These are phyloP conservation scores for Chaetoceros tenuissimus DNA, from an alignment of 108 stramenopile species.

Conservation along the genomic window DNA sequence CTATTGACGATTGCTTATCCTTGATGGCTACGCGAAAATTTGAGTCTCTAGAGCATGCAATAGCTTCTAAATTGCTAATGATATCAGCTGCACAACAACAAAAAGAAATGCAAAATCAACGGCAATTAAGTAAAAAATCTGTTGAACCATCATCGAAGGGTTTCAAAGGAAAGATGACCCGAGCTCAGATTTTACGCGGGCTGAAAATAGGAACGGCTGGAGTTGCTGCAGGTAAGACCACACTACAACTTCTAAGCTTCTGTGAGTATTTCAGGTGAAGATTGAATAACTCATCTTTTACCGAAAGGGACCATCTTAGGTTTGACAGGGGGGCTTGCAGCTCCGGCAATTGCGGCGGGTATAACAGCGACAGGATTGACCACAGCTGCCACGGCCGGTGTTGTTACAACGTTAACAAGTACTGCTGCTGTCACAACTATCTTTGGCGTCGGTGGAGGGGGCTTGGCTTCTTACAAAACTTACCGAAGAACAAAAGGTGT, in stretches of 20 bases:
- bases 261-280: background rate
- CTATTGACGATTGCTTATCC: constrained; percentile 18
- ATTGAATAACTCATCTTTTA: background rate
- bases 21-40: constrained; percentile 67
- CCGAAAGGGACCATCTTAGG: constrained; percentile 71
- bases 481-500: constrained; percentile 68
- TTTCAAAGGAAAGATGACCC: constrained; percentile 15
- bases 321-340: constrained; percentile 65
- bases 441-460: constrained; percentile 81
- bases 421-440: constrained; percentile 76
- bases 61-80: constrained; percentile 55
- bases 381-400: constrained; percentile 64
- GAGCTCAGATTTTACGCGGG: constrained; percentile 51
- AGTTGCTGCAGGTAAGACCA: constrained; percentile 52
- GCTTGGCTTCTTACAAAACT: constrained; percentile 79
- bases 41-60: constrained; percentile 68
- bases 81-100: constrained; percentile 22
- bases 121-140: constrained; percentile 2
- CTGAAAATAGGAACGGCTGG: constrained; percentile 68
- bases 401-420: constrained; percentile 54
- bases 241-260: no score
- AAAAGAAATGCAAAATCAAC: no score
- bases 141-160: background rate
- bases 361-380: constrained; percentile 59
- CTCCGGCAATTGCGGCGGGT: constrained; percentile 71